Percentiles rank a stretch among this genome's conserved stretches.
These are phyloP conservation scores for Aspergillus ochraceoroseus DNA, from an alignment of 2,329 filamentous ascomycete genomes.

Conservation along the genomic window DNA sequence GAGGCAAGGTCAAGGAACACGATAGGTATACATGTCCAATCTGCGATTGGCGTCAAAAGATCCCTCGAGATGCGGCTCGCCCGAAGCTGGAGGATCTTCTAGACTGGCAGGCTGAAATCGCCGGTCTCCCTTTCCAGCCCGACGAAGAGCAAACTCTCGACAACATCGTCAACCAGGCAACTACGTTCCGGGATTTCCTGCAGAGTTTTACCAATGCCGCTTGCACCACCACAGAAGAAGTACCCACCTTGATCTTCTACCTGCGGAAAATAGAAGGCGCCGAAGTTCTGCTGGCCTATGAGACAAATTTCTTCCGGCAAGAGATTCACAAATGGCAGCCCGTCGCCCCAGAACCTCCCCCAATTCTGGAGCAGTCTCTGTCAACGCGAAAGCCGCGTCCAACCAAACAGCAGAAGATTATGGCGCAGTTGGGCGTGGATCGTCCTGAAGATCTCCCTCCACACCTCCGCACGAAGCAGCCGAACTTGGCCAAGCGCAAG, in stretches of 20 bases:
- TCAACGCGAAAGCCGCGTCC: slow-evolving; percentile 93
- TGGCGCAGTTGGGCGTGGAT: slow-evolving; percentile 80
- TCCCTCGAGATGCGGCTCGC: slow-evolving; percentile 89
- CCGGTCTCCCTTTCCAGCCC: slow-evolving; percentile 79
- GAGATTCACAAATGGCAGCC: slow-evolving; percentile 93
- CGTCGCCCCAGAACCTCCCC: slow-evolving; percentile 78
- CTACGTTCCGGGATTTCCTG: slow-evolving; percentile 78
- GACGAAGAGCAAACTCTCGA: slow-evolving; percentile 84
- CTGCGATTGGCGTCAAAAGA: slow-evolving; percentile 95
- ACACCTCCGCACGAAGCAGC: slow-evolving; percentile 71
- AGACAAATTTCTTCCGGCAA: slow-evolving; percentile 97
- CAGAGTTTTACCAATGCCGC: slow-evolving; percentile 73
- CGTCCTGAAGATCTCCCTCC: slow-evolving; percentile 87
- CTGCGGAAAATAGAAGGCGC: slow-evolving; percentile 95
- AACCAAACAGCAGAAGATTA: slow-evolving; percentile 93
- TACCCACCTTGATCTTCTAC: slow-evolving; percentile 88
- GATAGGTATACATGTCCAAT: slow-evolving; percentile 98
- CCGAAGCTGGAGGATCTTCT: slow-evolving; percentile 90
- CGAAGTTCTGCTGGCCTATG: slow-evolving; percentile 81
- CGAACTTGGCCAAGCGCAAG: slow-evolving; percentile 64
- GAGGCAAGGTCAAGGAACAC: slow-evolving; percentile 96
- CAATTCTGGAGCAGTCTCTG: slow-evolving; percentile 77
- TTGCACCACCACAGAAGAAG: slow-evolving; percentile 76
- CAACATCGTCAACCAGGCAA: slow-evolving; percentile 81
- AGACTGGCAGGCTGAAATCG: slow-evolving; percentile 77